Base-by-base conservation (phyloP, 305 asterid genomes). In the Fraxinus ornus region DNA sequence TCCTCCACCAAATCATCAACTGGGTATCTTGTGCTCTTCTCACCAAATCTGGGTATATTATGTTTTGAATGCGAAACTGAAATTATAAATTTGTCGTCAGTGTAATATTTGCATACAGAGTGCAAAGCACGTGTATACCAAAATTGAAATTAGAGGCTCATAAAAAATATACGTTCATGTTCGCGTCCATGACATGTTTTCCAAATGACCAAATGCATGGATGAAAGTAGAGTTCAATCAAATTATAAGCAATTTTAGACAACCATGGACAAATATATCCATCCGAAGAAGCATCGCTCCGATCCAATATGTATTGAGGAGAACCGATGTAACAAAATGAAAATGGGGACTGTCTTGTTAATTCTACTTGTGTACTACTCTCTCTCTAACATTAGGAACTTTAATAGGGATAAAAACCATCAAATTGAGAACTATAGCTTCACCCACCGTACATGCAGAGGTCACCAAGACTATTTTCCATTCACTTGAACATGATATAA, bases 401-500 rank as follows among this genome's bases (percentile, higher is more conserved):
- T 68, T 70, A 32, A 36, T 73, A 35, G 49, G 77, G 52, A 35
- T 24, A 73, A 7, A 15, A 15, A 5, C 15, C 49, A 71, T 71
- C 41, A 32, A 32, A 71, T 32, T 7, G 12, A 32, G 76, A 71
- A 17, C 13, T 6, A 71, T 71, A 15, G 24, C 76, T 71, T 32
- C 44, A 71, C 41, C 44, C 44, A 15, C 10, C 41, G n/a, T 73
- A 2, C 77, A 73, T 3, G 28, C 62, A 5, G 3, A 70, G 41
- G 76, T 19, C 77, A 72, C 49, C 77, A n/a, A 8, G 7, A 72
- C 28, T 21, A 72, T n/a, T 6, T 66, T 78, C 75, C 84, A 87
- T 62, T 82, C 81, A 85, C 81, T 80, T 81, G 55, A 77, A 72
- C 62, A 52, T 52, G 62, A 52, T 52, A 52, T 52, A 17, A 52